Base-by-base conservation (phyloP, 768 basidiomycete genomes). In the Auricularia cornea region DNA sequence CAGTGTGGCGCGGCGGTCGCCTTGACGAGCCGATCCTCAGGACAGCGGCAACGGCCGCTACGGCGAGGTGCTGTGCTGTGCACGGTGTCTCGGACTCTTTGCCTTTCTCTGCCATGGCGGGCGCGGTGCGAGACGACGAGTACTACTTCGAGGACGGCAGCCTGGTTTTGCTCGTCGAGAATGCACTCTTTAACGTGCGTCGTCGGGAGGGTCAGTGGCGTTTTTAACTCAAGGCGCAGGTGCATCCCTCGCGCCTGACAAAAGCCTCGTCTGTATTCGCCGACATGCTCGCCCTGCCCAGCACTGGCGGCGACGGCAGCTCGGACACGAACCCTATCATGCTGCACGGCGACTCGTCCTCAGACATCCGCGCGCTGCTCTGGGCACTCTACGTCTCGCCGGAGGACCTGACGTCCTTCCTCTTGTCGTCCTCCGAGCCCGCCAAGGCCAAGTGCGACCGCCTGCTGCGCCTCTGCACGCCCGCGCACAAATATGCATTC, bases 401-500 rank as follows among this genome's bases (percentile, higher is more conserved):
- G 26, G 28, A 57, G 26, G 54, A 57, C 30, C 26, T 57, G 2
- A 57, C 54, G 26, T 16, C 28, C 12, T 57, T 57, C 54, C 54
- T 57, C 12, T 75, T 88, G 26, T 74, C 75, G 62, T 70, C 78
- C 51, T 75, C 83, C 20, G 28, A 57, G 12, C 12, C 16, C 30
- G 54, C 54, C 54, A 57, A 57, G 30, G 6, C 54, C 26, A 78
- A 81, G 65, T 78, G 90, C 16, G 71, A 75, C 35, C 77, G 75
- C 41, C 78, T 87, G 40, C 81, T 84, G 63, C 81, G 87, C 69
- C 83, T 90, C 63, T 85, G 85, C 3, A 80, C 80, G 11, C 77
- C 90, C 14, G 79, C 87, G 30, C 84, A 84, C 76, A 90, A 90
- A 74, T 90, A 90, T 68, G 80, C 83, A 28, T 90, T 89, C 81